Conservation (phyloP, 2,329 filamentous ascomycete genomes). For the Pseudocercospora ulei region DNA sequence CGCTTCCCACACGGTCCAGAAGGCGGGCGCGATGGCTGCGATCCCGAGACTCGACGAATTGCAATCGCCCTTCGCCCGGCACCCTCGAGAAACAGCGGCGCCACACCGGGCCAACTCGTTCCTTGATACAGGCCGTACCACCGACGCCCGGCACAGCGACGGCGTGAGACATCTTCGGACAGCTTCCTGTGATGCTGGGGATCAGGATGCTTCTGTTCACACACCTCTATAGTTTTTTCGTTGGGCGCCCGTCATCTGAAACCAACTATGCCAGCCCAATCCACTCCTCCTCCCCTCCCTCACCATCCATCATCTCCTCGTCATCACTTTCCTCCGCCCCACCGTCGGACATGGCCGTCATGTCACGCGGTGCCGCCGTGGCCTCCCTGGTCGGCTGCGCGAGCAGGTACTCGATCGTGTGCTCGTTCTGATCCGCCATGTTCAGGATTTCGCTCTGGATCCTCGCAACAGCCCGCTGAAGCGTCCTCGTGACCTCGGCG, state of each 20-base stretch:
- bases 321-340: constrained; percentile 13
- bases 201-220: constrained; percentile 2
- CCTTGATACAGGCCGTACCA: too few relatives aligned
- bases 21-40: constrained; percentile 53
- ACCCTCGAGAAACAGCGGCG: too few relatives aligned
- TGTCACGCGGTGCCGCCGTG: not conserved
- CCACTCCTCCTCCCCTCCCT: constrained; percentile 31
- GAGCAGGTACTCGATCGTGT: constrained; percentile 76
- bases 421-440: constrained; percentile 71
- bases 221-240: not conserved
- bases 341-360: constrained; percentile 20
- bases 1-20: constrained; percentile 57
- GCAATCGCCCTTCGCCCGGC: too few relatives aligned
- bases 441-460: constrained; percentile 75
- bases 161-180: too few relatives aligned
- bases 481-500: constrained; percentile 72
- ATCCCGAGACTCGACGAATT: constrained; percentile 59
- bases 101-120: too few relatives aligned
- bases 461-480: constrained; percentile 67
- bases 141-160: too few relatives aligned
- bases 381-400: constrained; percentile 27
- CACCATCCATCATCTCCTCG: constrained; percentile 31
- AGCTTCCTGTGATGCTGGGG: constrained; percentile 1
- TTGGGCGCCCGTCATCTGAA: too few relatives aligned
- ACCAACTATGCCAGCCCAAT: constrained; percentile 30